Conservation (phyloP, 2,329 filamentous ascomycete species). For the Aureobasidium namibiae region DNA sequence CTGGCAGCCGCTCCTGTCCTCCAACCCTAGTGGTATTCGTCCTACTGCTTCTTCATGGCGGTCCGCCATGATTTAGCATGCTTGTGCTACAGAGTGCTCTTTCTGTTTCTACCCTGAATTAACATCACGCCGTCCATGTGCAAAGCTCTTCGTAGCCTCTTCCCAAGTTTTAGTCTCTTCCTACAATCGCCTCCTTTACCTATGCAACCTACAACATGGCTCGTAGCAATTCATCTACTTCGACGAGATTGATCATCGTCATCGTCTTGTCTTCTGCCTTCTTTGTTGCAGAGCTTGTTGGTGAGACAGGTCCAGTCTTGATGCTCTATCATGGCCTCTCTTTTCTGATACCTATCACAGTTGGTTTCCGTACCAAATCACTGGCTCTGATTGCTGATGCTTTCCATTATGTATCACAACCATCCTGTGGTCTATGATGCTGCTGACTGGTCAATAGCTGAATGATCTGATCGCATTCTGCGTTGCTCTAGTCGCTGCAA, state of each 20-base stretch:
- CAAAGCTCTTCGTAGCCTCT: neutral
- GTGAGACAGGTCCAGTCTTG: neutral
- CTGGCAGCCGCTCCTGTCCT: neutral
- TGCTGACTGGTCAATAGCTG: conserved; percentile 37
- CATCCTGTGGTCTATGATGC: neutral
- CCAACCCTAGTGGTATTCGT: conserved; percentile 1
- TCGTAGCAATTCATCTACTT: conserved; percentile 4
- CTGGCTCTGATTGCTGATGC: conserved; percentile 68
- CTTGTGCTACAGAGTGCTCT: neutral
- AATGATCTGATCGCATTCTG: conserved; percentile 64
- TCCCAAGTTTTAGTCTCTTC: neutral
- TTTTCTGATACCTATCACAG: conserved; percentile 25
- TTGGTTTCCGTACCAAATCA: conserved; percentile 62
- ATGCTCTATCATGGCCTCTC: neutral
- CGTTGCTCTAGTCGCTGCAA: conserved; percentile 56
- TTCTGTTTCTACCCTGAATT: neutral
- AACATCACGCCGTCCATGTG: neutral
- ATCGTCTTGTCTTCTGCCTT: conserved; percentile 3
- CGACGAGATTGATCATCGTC: neutral
- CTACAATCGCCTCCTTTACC: neutral
- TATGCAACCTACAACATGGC: neutral
- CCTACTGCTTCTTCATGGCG: conserved; percentile 4
- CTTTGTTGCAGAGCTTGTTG: conserved; percentile 5
- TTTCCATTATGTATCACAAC: conserved; percentile 59
- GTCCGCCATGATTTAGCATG: neutral